A percentile compares a stretch with the other conserved stretches of the same genome.
These are phyloP conservation scores for Beta vulgaris DNA, from an alignment of 148 eudicot genomes.

Conservation along the genomic window DNA sequence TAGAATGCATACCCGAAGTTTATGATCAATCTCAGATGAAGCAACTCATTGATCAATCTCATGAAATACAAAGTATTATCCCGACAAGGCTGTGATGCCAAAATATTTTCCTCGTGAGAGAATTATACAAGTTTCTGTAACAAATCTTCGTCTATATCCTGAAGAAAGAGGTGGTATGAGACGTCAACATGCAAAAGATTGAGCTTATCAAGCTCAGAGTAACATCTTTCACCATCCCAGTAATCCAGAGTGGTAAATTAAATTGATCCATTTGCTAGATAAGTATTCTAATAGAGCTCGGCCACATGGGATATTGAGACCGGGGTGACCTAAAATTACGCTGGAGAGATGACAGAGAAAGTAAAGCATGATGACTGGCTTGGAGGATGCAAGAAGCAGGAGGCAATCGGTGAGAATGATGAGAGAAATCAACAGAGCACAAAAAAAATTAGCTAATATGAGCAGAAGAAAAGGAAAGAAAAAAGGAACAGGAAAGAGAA, in stretches of 20 bases:
- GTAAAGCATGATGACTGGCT: too few relatives aligned
- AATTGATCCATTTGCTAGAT: background rate
- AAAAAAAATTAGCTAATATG: too few relatives aligned
- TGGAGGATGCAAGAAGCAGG: too few relatives aligned
- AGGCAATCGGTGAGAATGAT: too few relatives aligned
- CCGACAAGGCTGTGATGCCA: slow-evolving; percentile 90
- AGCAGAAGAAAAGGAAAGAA: too few relatives aligned
- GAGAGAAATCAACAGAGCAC: too few relatives aligned
- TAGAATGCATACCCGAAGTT: slow-evolving; percentile 69
- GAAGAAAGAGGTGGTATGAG: slow-evolving; percentile 73
- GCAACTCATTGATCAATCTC: slow-evolving; percentile 81
- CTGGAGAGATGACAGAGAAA: too few relatives aligned
- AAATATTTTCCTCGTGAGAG: slow-evolving; percentile 64
- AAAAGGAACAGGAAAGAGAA: too few relatives aligned
- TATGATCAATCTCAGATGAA: slow-evolving; percentile 69
- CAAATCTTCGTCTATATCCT: slow-evolving; percentile 77
- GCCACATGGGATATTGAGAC: background rate
- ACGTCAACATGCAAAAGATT: slow-evolving; percentile 60
- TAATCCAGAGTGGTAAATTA: background rate
- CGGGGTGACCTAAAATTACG: too few relatives aligned
- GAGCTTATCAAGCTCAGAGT: slow-evolving; percentile 16
- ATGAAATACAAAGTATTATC: slow-evolving; percentile 88
- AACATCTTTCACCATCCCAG: background rate
- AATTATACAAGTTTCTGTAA: slow-evolving; percentile 57
- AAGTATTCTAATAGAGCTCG: background rate